Evolutionary conservation across 495 filamentous ascomycete genomes (phyloP), one percentile per base, ranked within the genome.

Genomic region (Penicillium chermesinum): DNA sequence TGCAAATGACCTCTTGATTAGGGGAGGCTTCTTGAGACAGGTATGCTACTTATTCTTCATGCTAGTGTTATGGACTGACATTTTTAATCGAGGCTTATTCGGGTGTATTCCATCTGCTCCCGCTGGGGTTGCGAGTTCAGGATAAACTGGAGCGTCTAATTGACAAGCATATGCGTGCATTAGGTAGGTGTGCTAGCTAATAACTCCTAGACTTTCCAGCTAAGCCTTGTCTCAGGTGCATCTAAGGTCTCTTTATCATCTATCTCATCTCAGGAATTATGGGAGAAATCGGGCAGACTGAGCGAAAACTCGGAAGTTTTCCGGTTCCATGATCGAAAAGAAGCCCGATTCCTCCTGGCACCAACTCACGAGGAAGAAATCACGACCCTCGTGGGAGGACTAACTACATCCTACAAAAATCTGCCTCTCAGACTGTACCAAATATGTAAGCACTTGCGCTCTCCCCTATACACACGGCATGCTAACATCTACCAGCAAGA

Each of bases 311-410:
- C 77, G 33, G 85, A 89, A 62, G 83, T 85, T 15, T 94, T 97
- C 61, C 78, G 76, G 32, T 79, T 98, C 38, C 71, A 77, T 17
- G 91, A 96, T 62, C 78, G 91, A 33, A 93, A 85, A 65, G 81
- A 86, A 18, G 71, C 79, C 12, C 76, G 78, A 14, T 88, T 85
- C 47, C 67, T 98, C 19, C 77, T 98, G 14, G 85, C 93, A 2
- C 93, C 93, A 2, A 98, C 93, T 0, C 94, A 98, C 53, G 93
- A 98, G 57, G 93, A 98, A 63, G 93, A 98, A 60, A 90, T 98
- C 46, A 98, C 93, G 0, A 64, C 78, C 0, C 74, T 97, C 10
- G 86, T 94, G 2, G 80, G 80, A 1, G 78, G 74, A 39, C 75
- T 84, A 17, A 74, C 88, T n/a, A 81, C 84, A 40, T 95, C 89